Evolutionary conservation across 2,329 filamentous ascomycete species (phyloP).

Genomic region (Xylaria sp.): DNA sequence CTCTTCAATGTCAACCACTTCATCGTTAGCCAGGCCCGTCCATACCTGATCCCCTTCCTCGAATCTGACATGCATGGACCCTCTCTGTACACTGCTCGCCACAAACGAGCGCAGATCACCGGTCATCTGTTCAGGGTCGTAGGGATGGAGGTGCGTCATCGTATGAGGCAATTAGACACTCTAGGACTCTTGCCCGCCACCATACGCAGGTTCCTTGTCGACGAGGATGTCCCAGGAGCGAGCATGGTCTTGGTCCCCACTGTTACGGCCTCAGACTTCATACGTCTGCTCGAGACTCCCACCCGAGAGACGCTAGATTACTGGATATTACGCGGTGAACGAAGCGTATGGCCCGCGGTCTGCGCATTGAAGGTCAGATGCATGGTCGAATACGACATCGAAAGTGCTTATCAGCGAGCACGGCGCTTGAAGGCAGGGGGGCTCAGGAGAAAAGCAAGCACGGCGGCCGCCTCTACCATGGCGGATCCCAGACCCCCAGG

Average conservation of each 20-base stretch:
- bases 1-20: slow-evolving; percentile 96
- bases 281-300: slow-evolving; percentile 83
- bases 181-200: slow-evolving; percentile 75
- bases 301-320: slow-evolving; percentile 79
- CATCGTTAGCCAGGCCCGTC: slow-evolving; percentile 90
- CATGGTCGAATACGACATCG: slow-evolving; percentile 87
- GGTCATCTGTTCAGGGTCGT: slow-evolving; percentile 73
- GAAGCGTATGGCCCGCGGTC: slow-evolving; percentile 90
- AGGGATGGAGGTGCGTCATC: slow-evolving; percentile 80
- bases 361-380: slow-evolving; percentile 83
- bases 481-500: slow-evolving; percentile 23
- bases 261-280: slow-evolving; percentile 76
- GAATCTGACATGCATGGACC: slow-evolving; percentile 83
- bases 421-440: slow-evolving; percentile 68
- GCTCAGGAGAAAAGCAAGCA: slow-evolving; percentile 57
- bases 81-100: slow-evolving; percentile 67
- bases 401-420: slow-evolving; percentile 84
- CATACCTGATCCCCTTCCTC: slow-evolving; percentile 88
- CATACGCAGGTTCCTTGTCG: slow-evolving; percentile 80
- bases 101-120: slow-evolving; percentile 66
- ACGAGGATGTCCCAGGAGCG: slow-evolving; percentile 82
- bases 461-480: slow-evolving; percentile 29
- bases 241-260: slow-evolving; percentile 86
- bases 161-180: slow-evolving; percentile 82
- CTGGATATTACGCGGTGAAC: slow-evolving; percentile 87